These are phyloP conservation scores for Mycena albidolilacea DNA, from an alignment of 768 basidiomycete genomes.

Conservation along the genomic window DNA sequence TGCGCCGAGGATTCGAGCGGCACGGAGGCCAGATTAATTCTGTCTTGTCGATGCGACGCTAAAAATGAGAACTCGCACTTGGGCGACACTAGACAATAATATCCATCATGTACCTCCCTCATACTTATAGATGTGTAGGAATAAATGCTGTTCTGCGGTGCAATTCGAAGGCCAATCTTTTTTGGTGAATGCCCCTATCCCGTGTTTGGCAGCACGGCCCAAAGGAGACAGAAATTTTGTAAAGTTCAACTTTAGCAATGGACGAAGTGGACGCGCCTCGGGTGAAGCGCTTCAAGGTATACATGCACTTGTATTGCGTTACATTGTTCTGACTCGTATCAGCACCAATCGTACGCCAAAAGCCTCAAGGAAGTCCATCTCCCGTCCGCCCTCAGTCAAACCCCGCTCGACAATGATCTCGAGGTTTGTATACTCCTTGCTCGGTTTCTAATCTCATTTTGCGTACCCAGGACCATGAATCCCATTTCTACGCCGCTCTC, in stretches of 20 bases:
- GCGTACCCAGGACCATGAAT: constrained; percentile 74
- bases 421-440: constrained; percentile 54
- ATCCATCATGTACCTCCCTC: constrained; percentile 20
- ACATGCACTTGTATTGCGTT: not conserved
- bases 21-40: constrained; percentile 29
- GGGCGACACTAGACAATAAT: constrained; percentile 8
- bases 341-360: constrained; percentile 84
- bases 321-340: constrained; percentile 5
- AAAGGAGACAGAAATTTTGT: constrained; percentile 18
- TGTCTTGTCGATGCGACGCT: not conserved
- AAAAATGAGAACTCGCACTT: constrained; percentile 10
- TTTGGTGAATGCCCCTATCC: constrained; percentile 21
- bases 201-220: not conserved
- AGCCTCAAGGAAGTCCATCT: constrained; percentile 80
- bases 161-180: not conserved
- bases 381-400: constrained; percentile 72
- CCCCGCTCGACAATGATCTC: constrained; percentile 73
- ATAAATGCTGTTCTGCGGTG: not conserved
- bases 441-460: constrained; percentile 43
- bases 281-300: constrained; percentile 68
- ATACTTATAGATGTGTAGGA: constrained; percentile 18
- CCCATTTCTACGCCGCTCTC: constrained; percentile 83
- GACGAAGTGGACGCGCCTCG: constrained; percentile 47
- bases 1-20: constrained; percentile 57
- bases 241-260: constrained; percentile 17